These are phyloP conservation scores for Amanita pallidorosea DNA, from an alignment of 768 basidiomycete species.

Conservation along the genomic window DNA sequence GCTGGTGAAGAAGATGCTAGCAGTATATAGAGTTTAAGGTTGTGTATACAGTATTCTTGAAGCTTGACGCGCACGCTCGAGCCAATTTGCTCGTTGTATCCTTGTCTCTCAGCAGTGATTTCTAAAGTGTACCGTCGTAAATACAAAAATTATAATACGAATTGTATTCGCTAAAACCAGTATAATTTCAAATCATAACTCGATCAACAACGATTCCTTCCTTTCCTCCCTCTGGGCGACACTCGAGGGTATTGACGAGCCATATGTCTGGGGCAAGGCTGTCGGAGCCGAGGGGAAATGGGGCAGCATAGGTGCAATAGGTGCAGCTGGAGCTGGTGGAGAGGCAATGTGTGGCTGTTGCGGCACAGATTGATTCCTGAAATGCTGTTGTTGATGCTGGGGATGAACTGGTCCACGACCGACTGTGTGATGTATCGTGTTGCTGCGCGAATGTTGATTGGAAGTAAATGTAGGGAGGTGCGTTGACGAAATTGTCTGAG, in stretches of 20 bases:
- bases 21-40: conserved; percentile 17
- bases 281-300: conserved; percentile 62
- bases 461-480: conserved; percentile 10
- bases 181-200: conserved; percentile 21
- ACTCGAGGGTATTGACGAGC: conserved; percentile 33
- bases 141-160: no score
- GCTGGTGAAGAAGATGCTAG: conserved; percentile 27
- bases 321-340: conserved; percentile 16
- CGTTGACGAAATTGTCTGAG: conserved; percentile 8
- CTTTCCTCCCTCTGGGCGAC: conserved; percentile 52
- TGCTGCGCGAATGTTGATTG: conserved; percentile 20
- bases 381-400: conserved; percentile 14
- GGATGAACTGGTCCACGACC: conserved; percentile 12
- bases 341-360: conserved; percentile 8
- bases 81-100: no score
- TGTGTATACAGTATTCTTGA: background rate
- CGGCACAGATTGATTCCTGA: background rate
- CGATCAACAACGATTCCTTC: conserved; percentile 51
- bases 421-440: conserved; percentile 17
- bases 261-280: conserved; percentile 39
- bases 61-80: no score
- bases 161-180: background rate
- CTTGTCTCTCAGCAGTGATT: no score
- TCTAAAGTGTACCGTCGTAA: no score
- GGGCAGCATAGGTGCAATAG: conserved; percentile 30